Evolutionary conservation across 2,329 filamentous ascomycete genomes (phyloP).

Genomic region (Ascochyta pisi): DNA sequence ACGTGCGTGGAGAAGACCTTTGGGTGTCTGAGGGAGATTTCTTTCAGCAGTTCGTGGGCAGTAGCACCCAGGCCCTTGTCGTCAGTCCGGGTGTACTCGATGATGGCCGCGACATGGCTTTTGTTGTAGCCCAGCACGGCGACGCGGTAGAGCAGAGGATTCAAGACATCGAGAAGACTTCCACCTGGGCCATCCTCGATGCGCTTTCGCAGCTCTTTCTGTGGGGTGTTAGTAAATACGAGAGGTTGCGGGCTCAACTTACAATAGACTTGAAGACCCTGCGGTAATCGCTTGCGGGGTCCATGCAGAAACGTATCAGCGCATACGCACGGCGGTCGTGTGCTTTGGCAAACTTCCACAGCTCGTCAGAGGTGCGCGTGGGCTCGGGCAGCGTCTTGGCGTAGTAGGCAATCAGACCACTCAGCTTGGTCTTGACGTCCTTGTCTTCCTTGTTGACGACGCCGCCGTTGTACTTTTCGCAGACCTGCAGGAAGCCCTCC

Average conservation of each 20-base stretch:
- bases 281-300: slow-evolving; percentile 86
- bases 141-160: slow-evolving; percentile 81
- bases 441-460: slow-evolving; percentile 74
- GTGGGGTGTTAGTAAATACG: slow-evolving; percentile 16
- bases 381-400: slow-evolving; percentile 79
- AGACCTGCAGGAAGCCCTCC: slow-evolving; percentile 78
- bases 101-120: slow-evolving; percentile 89
- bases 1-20: slow-evolving; percentile 93
- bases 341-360: slow-evolving; percentile 88
- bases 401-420: slow-evolving; percentile 75
- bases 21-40: slow-evolving; percentile 88
- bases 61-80: slow-evolving; percentile 77
- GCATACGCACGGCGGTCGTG: slow-evolving; percentile 92
- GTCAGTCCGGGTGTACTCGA: slow-evolving; percentile 85
- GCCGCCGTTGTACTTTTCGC: slow-evolving; percentile 88
- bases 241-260: slow-evolving; percentile 13
- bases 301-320: slow-evolving; percentile 84
- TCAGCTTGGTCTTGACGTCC: slow-evolving; percentile 72
- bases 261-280: slow-evolving; percentile 83
- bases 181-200: slow-evolving; percentile 71
- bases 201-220: slow-evolving; percentile 83
- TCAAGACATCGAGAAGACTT: slow-evolving; percentile 78
- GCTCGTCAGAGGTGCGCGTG: slow-evolving; percentile 72
- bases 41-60: slow-evolving; percentile 87
- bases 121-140: slow-evolving; percentile 90